Evolutionary conservation across 2,329 filamentous ascomycete genomes (phyloP), one percentile per base, ranked within the genome.

Genomic region (Thelonectria olida): DNA sequence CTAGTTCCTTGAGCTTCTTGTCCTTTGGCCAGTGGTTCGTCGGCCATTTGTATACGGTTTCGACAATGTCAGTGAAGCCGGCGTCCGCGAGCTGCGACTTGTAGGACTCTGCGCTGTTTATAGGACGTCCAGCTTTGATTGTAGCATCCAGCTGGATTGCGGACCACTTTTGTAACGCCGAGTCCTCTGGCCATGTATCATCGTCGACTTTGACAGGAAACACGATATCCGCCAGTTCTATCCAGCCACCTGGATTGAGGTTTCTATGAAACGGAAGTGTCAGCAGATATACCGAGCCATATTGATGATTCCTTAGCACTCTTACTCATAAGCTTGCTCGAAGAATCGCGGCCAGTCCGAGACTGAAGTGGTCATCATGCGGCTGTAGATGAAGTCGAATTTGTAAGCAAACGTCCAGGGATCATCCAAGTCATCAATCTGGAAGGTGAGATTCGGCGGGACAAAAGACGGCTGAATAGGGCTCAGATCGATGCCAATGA

Each of bases 11-110:
- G 41, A 81, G 74, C 28, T 80, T 80, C 15, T 73, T 74, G 25
- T 83, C 79, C 51, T 78, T 81, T 0, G 83, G 79, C 83, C 84
- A 86, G 3, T 76, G 72, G 65, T 81, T 82, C 34, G 77, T 74
- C 0, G 83, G 83, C 71, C 83, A 79, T 67, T 80, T 81, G 67
- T 75, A 81, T 10, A 80, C 67, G 5, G 75, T 71, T 63, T 84
- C 79, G 0, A 71, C 69, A 0, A 88, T 78, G 58, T 85, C 75
- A 39, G 74, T 72, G 62, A 87, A 87, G 0, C 85, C 85, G 0
- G 80, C 82, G 7, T 81, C 79, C 8, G 73, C 70, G 54, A 86
- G 74, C 47, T 78, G 76, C 15, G 53, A 17, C 38, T 68, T 70
- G 3, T 59, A 62, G 4, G 58, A 49, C 12, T 63, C 56, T n/a